A percentile compares a stretch with the other conserved stretches of the same genome.
Evolutionary conservation across 257 asterid species (phyloP).

Genomic region (Scutellaria baicalensis): DNA sequence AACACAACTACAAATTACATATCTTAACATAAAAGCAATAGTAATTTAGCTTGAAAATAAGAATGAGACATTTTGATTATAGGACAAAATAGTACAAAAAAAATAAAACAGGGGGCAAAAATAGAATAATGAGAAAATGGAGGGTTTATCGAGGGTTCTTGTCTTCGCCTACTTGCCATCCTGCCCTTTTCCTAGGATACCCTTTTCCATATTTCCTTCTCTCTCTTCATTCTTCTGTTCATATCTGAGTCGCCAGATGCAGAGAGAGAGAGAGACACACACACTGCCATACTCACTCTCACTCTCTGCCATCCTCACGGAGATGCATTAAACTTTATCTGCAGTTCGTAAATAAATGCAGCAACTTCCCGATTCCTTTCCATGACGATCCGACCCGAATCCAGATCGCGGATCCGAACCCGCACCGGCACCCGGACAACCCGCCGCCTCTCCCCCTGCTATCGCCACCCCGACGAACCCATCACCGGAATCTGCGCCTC

Average conservation of each 20-base stretch:
- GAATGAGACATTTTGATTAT: too few relatives aligned
- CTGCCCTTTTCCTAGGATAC: constrained; percentile 37
- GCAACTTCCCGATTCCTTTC: constrained; percentile 7
- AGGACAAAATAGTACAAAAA: too few relatives aligned
- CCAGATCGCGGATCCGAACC: constrained; percentile 42
- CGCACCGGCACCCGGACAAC: constrained; percentile 38
- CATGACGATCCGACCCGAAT: constrained; percentile 49
- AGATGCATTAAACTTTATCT: constrained; percentile 4
- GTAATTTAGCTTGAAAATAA: too few relatives aligned
- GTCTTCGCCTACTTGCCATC: constrained; percentile 20
- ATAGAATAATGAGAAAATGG: constrained; percentile 11
- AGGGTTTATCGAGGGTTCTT: constrained; percentile 54
- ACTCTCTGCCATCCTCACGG: not conserved
- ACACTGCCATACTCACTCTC: constrained; percentile 3
- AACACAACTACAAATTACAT: too few relatives aligned
- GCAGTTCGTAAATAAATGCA: not conserved
- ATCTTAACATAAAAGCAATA: too few relatives aligned
- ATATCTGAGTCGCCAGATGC: constrained; percentile 14
- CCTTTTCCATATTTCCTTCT: not conserved
- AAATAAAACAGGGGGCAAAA: too few relatives aligned
- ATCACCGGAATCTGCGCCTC: constrained; percentile 89
- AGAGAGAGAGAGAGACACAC: not conserved
- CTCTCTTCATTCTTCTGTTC: constrained; percentile 2
- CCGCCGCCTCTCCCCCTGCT: constrained; percentile 65
- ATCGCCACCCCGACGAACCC: constrained; percentile 81